Evolutionary conservation across 805 yeast species (phyloP), one percentile per base, ranked within the genome.

Genomic region (Barnettozyma siamensis): DNA sequence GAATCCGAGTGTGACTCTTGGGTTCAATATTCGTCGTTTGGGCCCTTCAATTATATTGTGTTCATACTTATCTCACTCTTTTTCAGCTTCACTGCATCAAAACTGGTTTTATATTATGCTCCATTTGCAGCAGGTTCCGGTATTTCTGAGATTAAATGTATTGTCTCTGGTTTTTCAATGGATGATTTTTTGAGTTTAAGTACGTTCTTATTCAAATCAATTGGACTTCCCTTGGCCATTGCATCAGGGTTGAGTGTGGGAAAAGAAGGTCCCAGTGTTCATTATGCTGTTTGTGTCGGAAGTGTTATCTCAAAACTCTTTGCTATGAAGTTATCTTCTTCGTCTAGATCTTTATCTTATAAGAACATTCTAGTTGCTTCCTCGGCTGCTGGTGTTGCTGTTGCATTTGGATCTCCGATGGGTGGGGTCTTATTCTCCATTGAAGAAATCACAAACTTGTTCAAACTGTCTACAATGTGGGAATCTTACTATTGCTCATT

Each of bases 91-190:
- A 49, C 71, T 10, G 80, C 96, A 1, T 87, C 91, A 0, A 57
- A 71, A 12, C 56, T 88, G 28, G 96, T 94, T 35, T 70, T 76
- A 49, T 59, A 60, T 12, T 79, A 77, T 50, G 89, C 96, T 0
- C 96, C 96, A 1, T 71, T 80, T 40, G 98, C 99, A 2, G 94
- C 98, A 1, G 99, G 99, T 1, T 85, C 95, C 7, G 99, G 99
- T 0, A 94, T 93, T 38, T 84, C 97, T 13, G 99, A 93, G 62
- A 91, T 93, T 58, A 93, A 94, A 63, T 85, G 93, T 58, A 88
- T 93, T 47, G 87, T 89, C 1, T 80, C 94, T 0, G 99, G 99
- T 0, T 94, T 89, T 59, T 76, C 74, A 21, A 73, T 84, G 67
- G 73, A 78, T 20, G 88, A 84, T 4, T 93, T 91, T 53, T 69